Evolutionary conservation across 2,329 filamentous ascomycete species (phyloP).

Genomic region (Chaetomium globosum): DNA sequence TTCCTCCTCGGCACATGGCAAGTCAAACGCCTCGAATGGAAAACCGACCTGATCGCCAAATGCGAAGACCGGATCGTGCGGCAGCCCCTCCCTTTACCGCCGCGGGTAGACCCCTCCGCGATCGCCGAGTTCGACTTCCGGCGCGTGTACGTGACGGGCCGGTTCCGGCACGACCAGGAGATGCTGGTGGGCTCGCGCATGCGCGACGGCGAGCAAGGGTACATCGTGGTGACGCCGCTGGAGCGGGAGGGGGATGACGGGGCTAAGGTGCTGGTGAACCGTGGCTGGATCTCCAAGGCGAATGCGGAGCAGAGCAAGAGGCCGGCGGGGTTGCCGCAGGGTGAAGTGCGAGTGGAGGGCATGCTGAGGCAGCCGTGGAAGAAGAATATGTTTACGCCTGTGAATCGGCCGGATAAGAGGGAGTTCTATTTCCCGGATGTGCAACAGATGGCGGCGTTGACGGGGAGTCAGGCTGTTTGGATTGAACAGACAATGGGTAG

Average conservation of each 20-base stretch:
- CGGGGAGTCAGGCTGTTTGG: conserved; percentile 87
- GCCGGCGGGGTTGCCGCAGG: conserved; percentile 65
- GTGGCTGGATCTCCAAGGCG: conserved; percentile 88
- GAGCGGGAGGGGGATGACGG: conserved; percentile 62
- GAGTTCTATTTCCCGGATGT: conserved; percentile 97
- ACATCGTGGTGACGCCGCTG: conserved; percentile 86
- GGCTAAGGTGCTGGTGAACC: conserved; percentile 79
- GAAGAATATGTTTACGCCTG: conserved; percentile 96
- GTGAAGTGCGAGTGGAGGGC: conserved; percentile 78
- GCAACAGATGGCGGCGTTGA: conserved; percentile 80
- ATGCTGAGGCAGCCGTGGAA: conserved; percentile 87
- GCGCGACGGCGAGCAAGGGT: conserved; percentile 86
- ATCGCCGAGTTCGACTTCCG: conserved; percentile 91
- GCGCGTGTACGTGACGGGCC: conserved; percentile 73
- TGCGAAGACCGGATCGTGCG: conserved; percentile 90
- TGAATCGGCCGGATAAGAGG: conserved; percentile 78
- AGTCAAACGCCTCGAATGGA: conserved; percentile 89
- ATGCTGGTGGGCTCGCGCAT: conserved; percentile 94
- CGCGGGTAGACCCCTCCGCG: conserved; percentile 77
- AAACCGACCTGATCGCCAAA: conserved; percentile 85
- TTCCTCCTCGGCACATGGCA: conserved; percentile 94
- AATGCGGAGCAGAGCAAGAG: conserved; percentile 65
- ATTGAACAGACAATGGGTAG: conserved; percentile 93
- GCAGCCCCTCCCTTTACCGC: conserved; percentile 81
- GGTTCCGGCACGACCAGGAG: conserved; percentile 83